These are phyloP conservation scores for Lasiodiplodia hormozganensis DNA, from an alignment of 2,329 filamentous ascomycete species.

Conservation along the genomic window DNA sequence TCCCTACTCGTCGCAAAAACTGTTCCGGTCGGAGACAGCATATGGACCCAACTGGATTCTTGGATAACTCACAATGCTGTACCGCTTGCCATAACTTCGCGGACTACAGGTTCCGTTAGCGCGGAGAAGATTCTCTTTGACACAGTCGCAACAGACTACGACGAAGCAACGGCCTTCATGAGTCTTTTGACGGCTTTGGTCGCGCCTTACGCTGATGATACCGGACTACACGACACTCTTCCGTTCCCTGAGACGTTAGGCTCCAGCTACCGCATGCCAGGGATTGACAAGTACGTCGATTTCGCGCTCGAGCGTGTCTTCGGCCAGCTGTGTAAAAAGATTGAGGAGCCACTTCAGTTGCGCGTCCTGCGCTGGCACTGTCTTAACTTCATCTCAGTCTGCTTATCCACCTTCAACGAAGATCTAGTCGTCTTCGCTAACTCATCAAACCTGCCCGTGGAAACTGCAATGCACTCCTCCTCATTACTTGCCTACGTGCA, in stretches of 20 bases:
- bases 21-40: slow-evolving; percentile 68
- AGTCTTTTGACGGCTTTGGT: slow-evolving; percentile 76
- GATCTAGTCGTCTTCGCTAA: slow-evolving; percentile 87
- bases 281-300: slow-evolving; percentile 92
- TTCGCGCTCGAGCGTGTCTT: slow-evolving; percentile 85
- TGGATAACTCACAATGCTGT: slow-evolving; percentile 63
- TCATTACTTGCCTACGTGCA: slow-evolving; percentile 81
- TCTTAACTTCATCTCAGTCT: slow-evolving; percentile 80
- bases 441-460: slow-evolving; percentile 76
- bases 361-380: slow-evolving; percentile 79
- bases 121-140: slow-evolving; percentile 24
- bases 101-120: background rate
- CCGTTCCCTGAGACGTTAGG: slow-evolving; percentile 90
- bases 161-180: slow-evolving; percentile 62
- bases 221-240: slow-evolving; percentile 73
- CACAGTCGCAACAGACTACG: slow-evolving; percentile 21
- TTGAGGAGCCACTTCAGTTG: slow-evolving; percentile 66
- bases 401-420: slow-evolving; percentile 89
- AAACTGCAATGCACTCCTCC: slow-evolving; percentile 74
- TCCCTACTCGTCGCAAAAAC: slow-evolving; percentile 79
- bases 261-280: slow-evolving; percentile 76
- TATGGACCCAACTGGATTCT: slow-evolving; percentile 82
- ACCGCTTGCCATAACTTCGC: slow-evolving; percentile 13
- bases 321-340: slow-evolving; percentile 42
- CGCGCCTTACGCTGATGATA: slow-evolving; percentile 67